phyloP scores from a whole-genome alignment of 2,329 filamentous ascomycete species.

The Cryphonectria radicalis region DNA sequence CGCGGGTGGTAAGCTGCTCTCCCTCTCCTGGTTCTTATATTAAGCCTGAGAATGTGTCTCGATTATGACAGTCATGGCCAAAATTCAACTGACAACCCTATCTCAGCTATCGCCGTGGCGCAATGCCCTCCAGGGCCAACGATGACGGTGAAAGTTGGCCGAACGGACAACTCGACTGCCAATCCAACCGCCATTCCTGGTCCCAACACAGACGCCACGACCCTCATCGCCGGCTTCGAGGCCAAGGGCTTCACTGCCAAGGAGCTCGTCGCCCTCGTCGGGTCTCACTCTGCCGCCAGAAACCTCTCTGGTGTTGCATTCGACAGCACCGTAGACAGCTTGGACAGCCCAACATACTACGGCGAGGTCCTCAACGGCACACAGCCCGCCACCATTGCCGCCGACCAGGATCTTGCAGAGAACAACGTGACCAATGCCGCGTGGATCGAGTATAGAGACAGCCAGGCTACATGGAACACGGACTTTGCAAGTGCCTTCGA shows the following conservation, averaged over 20 bases:
- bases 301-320: constrained; percentile 32
- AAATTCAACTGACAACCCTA: neutral
- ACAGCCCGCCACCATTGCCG: constrained; percentile 32
- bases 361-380: constrained; percentile 34
- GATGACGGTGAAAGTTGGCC: constrained; percentile 35
- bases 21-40: neutral
- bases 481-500: constrained; percentile 38
- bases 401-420: constrained; percentile 34
- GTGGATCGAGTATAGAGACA: constrained; percentile 34
- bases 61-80: no score
- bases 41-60: neutral
- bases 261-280: constrained; percentile 36
- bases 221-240: constrained; percentile 32
- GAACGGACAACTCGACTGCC: constrained; percentile 33
- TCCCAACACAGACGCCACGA: constrained; percentile 30
- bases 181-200: constrained; percentile 33
- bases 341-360: constrained; percentile 35
- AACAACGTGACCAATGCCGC: constrained; percentile 32
- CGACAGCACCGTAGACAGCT: constrained; percentile 32
- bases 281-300: constrained; percentile 35
- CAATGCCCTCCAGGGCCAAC: constrained; percentile 33
- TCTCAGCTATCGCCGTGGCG: constrained; percentile 33
- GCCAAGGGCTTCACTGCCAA: constrained; percentile 34
- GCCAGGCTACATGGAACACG: constrained; percentile 32
- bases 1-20: constrained; percentile 34